Evolutionary conservation across 1,284 basidiomycete species (phyloP), one percentile per base, ranked within the genome.

Genomic region (Phellopilus nigrolimitatus): DNA sequence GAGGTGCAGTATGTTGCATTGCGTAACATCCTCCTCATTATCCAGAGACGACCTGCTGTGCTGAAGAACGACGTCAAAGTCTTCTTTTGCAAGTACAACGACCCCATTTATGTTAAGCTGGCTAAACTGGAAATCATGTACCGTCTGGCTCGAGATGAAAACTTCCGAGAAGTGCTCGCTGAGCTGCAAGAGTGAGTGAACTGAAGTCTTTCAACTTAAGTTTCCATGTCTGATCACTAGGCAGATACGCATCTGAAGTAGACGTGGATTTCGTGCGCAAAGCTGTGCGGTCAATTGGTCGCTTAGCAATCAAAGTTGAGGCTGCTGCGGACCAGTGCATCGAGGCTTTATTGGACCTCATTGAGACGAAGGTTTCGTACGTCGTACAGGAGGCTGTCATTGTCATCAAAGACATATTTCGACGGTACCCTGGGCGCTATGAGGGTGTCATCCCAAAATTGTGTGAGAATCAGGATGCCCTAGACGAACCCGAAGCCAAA

Each of bases 21-120:
- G 24, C 81, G 97, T 50, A 99, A 99, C 66, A 99, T 99, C 63
- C 80, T 98, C 38, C 80, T 99, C 27, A 91, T 99, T 59, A 93
- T 99, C 55, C 97, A 99, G 69, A 81, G 97, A 52, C 79, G 97
- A 46, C 94, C 95, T 6, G 71, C 86, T 34, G 91, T 99, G 12
- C 74, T 99, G 46, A 89, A 92, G 68, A 97, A 97, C 67, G 95
- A 99, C 64, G 95, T 99, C 67, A 91, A 94, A 58, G 93, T 97
- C 17, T 99, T 99, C 71, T 99, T 99, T 71, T 98, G 95, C 85
- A 99, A 98, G 69, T 99, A 99, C 71, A 99, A 98, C 65, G 97
- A 99, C 64, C 97, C 97, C 1, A 93, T 97, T 57, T 99, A 99
- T 68, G 93, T 99, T 69, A 99, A 99, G 68, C 79, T 99, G 31